Evolutionary conservation across 2,329 filamentous ascomycete genomes (phyloP).

Genomic region (Aspergillus japonicus): DNA sequence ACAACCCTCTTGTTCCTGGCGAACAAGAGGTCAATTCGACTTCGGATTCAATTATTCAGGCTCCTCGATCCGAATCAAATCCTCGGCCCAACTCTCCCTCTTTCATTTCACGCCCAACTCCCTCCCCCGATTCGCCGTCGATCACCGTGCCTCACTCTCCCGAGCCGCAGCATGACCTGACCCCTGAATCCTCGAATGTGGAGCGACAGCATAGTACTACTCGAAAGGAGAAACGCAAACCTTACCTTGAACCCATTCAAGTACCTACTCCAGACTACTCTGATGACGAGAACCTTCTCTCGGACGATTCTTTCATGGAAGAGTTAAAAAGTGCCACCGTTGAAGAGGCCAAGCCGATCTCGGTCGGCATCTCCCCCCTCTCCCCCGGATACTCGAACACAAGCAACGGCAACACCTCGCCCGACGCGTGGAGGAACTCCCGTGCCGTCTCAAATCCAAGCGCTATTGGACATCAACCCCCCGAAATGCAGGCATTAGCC

Average conservation of each 20-base stretch:
- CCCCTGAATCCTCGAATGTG: conserved; percentile 23
- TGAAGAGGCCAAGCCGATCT: conserved; percentile 77
- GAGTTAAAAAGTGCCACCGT: conserved; percentile 79
- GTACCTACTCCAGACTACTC: conserved; percentile 40
- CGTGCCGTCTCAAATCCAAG: conserved; percentile 43
- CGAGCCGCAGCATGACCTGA: conserved; percentile 22
- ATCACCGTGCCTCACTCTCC: conserved; percentile 20
- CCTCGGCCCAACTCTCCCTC: conserved; percentile 21
- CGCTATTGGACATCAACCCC: conserved; percentile 24
- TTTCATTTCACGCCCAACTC: conserved; percentile 15
- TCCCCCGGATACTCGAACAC: conserved; percentile 58
- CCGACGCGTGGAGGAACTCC: conserved; percentile 37
- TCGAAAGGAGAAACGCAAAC: conserved; percentile 36
- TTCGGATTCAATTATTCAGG: conserved; percentile 18
- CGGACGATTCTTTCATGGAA: conserved; percentile 77
- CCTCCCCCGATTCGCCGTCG: conserved; percentile 21
- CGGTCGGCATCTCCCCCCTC: conserved; percentile 79
- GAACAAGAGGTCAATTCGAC: conserved; percentile 18
- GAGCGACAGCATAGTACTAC: conserved; percentile 22
- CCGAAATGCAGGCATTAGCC: conserved; percentile 33
- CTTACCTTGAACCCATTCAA: conserved; percentile 54
- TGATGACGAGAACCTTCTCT: conserved; percentile 44
- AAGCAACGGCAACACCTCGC: conserved; percentile 28
- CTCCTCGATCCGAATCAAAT: conserved; percentile 10
- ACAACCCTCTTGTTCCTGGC: conserved; percentile 16